Percentiles rank a stretch among this genome's conserved stretches.
These are phyloP conservation scores for Cryptococcus sp. DNA, from an alignment of 1,284 basidiomycete genomes.

Conservation along the genomic window DNA sequence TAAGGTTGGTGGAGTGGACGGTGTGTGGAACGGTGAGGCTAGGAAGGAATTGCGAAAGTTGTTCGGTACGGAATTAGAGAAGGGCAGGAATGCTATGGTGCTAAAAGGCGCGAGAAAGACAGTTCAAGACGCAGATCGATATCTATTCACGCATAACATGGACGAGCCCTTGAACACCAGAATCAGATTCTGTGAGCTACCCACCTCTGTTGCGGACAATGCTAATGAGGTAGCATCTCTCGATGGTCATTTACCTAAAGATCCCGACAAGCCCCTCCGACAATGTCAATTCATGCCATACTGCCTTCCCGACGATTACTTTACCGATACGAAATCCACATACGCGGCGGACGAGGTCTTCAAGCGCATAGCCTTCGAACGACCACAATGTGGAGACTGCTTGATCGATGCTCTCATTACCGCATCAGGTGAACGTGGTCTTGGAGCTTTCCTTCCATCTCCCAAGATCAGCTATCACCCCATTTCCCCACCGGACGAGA, in stretches of 20 bases:
- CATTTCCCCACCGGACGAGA: neutral
- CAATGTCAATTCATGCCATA: slow-evolving; percentile 14
- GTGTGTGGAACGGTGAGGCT: slow-evolving; percentile 22
- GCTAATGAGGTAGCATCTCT: slow-evolving; percentile 19
- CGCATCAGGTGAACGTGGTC: slow-evolving; percentile 35
- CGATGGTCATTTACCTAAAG: slow-evolving; percentile 26
- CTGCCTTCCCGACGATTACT: slow-evolving; percentile 33
- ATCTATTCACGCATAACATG: no score
- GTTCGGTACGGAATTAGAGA: slow-evolving; percentile 11
- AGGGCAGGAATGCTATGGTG: slow-evolving; percentile 6
- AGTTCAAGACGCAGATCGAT: slow-evolving; percentile 11
- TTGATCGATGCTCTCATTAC: slow-evolving; percentile 37
- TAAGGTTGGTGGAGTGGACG: slow-evolving; percentile 31
- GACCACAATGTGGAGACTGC: slow-evolving; percentile 44
- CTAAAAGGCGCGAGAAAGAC: slow-evolving; percentile 18
- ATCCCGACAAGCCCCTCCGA: slow-evolving; percentile 6
- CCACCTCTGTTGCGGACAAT: neutral
- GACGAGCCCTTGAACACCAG: neutral
- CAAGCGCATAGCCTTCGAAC: slow-evolving; percentile 32
- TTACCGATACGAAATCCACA: slow-evolving; percentile 7
- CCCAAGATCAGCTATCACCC: slow-evolving; percentile 13
- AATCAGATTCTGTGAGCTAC: slow-evolving; percentile 22
- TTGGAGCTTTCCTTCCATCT: slow-evolving; percentile 42
- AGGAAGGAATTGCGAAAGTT: slow-evolving; percentile 22
- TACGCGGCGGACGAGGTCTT: slow-evolving; percentile 30